Conservation (phyloP, 2,329 filamentous ascomycete species). For the Fusarium sp. region DNA sequence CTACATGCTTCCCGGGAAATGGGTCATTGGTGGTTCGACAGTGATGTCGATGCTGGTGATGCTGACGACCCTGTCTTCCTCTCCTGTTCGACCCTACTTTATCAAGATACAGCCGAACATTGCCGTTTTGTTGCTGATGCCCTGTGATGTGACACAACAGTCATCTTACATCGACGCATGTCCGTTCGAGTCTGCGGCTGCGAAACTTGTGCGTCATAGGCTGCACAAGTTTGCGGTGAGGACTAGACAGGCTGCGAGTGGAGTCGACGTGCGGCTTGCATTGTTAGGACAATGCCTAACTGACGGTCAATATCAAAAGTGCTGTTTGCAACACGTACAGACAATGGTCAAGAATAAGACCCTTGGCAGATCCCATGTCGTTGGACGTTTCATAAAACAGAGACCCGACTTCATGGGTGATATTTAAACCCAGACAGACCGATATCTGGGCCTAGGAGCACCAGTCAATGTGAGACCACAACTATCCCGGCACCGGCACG, state of each 20-base stretch:
- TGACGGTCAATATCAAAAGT: constrained; percentile 18
- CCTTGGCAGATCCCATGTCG: not conserved
- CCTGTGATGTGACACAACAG: constrained; percentile 4
- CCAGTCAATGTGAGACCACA: not conserved
- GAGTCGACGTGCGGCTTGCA: constrained; percentile 1
- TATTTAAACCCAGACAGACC: not conserved
- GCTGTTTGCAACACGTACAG: not conserved
- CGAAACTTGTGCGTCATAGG: constrained; percentile 17
- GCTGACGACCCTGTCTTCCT: not conserved
- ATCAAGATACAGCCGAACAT: not conserved
- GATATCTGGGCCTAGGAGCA: not conserved
- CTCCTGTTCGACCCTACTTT: not conserved
- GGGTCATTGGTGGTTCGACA: constrained; percentile 32
- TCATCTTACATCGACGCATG: not conserved
- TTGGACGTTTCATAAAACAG: not conserved
- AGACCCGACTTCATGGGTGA: not conserved
- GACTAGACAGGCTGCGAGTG: not conserved
- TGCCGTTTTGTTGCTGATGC: not conserved
- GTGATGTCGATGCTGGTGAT: constrained; percentile 22
- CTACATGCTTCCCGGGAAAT: constrained; percentile 21
- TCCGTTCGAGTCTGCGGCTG: constrained; percentile 3
- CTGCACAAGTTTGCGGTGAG: constrained; percentile 32
- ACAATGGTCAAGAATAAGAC: not conserved
- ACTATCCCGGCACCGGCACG: not conserved
- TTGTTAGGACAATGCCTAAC: not conserved